Percentiles rank a stretch among this genome's conserved stretches.
phyloP scores from a whole-genome alignment of 2,329 filamentous ascomycete species.

The Chaetothyriales sp. region DNA sequence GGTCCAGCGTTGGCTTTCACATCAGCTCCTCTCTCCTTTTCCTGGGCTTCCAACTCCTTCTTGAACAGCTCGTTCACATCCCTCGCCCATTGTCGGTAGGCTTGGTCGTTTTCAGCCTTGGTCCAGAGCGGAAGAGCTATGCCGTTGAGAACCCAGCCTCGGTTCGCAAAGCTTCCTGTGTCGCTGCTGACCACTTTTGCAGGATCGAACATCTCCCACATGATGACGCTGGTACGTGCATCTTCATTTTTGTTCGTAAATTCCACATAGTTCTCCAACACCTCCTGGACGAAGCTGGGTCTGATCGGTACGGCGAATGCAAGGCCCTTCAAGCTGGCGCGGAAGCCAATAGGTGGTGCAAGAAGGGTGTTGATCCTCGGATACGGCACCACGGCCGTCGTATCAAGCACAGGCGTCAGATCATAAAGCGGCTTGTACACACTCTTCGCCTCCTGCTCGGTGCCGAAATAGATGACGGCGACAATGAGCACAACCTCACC shows the following conservation, averaged over 20 bases:
- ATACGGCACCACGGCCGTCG: conserved; percentile 29
- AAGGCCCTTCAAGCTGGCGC: conserved; percentile 30
- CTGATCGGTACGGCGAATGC: conserved; percentile 31
- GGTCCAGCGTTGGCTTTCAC: conserved; percentile 4
- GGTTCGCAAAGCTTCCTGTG: conserved; percentile 32
- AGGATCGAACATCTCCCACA: conserved; percentile 32
- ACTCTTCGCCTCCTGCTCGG: conserved; percentile 22
- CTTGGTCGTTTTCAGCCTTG: conserved; percentile 23
- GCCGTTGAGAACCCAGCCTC: conserved; percentile 32
- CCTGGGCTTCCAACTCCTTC: conserved; percentile 13
- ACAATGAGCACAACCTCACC: conserved; percentile 20
- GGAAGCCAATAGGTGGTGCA: conserved; percentile 25
- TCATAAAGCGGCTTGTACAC: conserved; percentile 26
- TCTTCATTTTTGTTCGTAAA: conserved; percentile 19
- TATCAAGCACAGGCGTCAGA: conserved; percentile 25
- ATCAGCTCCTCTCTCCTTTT: conserved; percentile 6
- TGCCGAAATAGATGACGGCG: conserved; percentile 25
- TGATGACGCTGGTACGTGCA: conserved; percentile 21
- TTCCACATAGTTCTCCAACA: conserved; percentile 21
- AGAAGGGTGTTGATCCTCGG: conserved; percentile 25
- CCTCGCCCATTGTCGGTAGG: conserved; percentile 27
- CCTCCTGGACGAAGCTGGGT: conserved; percentile 20
- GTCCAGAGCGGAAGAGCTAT: conserved; percentile 30
- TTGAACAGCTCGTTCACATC: conserved; percentile 20
- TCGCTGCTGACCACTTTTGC: conserved; percentile 24